Conservation (phyloP, 345 rosid species). For the Triadica sebifera region DNA sequence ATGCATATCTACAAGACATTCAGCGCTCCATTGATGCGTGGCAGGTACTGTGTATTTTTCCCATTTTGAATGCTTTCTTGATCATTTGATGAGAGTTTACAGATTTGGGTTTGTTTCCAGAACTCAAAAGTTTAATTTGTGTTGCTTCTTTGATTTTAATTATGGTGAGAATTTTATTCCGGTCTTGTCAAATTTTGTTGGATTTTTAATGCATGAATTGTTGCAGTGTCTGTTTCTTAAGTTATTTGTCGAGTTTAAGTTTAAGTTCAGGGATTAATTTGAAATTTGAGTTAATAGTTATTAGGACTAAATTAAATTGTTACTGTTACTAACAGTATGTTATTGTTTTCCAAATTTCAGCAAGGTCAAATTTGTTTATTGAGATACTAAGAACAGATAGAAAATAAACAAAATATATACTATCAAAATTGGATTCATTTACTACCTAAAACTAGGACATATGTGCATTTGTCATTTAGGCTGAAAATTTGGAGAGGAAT, state of each 20-base stretch:
- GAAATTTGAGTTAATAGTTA: constrained; percentile 6
- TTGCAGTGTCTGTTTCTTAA: background rate
- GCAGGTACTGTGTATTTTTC: constrained; percentile 54
- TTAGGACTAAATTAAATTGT: background rate
- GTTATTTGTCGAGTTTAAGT: background rate
- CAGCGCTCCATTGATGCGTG: constrained; percentile 97
- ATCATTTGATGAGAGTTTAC: background rate
- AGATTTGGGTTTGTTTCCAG: background rate
- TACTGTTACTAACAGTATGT: background rate
- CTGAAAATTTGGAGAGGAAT: no score
- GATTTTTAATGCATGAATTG: background rate
- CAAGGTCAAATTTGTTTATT: background rate
- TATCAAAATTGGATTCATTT: background rate
- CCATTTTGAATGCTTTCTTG: background rate
- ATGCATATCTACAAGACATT: constrained; percentile 88
- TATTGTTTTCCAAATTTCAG: background rate
- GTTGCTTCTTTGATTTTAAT: background rate
- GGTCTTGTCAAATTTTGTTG: background rate
- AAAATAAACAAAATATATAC: background rate
- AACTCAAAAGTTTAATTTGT: background rate
- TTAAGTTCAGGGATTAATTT: constrained; percentile 3
- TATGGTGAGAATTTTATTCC: background rate
- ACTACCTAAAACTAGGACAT: background rate
- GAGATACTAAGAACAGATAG: background rate
- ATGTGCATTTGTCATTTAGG: background rate